These are phyloP conservation scores for Kandelia obovata DNA, from an alignment of 345 rosid species.

Conservation along the genomic window DNA sequence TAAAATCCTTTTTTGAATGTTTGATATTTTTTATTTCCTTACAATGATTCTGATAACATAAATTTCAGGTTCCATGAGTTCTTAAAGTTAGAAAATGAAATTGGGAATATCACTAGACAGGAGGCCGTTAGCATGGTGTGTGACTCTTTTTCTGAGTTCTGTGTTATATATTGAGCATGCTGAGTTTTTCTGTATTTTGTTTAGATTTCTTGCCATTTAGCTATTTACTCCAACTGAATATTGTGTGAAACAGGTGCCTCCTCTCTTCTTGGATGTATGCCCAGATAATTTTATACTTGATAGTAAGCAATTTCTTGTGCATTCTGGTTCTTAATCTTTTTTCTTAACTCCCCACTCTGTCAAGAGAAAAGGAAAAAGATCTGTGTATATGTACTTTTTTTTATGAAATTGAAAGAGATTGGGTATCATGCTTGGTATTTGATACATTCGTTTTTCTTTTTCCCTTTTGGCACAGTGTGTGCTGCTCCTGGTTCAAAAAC, in stretches of 20 bases:
- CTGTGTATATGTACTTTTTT: not conserved
- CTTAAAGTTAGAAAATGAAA: conserved; percentile 89
- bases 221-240: conserved; percentile 2
- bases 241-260: conserved; percentile 64
- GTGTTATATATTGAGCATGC: not conserved
- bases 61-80: conserved; percentile 87
- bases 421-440: not conserved
- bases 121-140: conserved; percentile 98
- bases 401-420: not conserved
- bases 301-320: conserved; percentile 49
- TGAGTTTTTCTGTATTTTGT: not conserved
- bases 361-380: not conserved
- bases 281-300: conserved; percentile 82
- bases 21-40: not conserved
- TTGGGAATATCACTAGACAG: conserved; percentile 92
- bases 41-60: conserved; percentile 5
- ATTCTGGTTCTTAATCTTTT: not conserved
- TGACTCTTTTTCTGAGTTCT: conserved; percentile 2
- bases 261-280: conserved; percentile 81
- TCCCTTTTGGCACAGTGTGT: conserved; percentile 56
- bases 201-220: not conserved
- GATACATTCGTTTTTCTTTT: not conserved
- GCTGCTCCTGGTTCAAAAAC: conserved; percentile 99
- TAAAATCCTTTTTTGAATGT: not conserved
- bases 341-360: not conserved